Conservation (phyloP, 176 grass and related monocot genomes). For the Oryza nivara region DNA sequence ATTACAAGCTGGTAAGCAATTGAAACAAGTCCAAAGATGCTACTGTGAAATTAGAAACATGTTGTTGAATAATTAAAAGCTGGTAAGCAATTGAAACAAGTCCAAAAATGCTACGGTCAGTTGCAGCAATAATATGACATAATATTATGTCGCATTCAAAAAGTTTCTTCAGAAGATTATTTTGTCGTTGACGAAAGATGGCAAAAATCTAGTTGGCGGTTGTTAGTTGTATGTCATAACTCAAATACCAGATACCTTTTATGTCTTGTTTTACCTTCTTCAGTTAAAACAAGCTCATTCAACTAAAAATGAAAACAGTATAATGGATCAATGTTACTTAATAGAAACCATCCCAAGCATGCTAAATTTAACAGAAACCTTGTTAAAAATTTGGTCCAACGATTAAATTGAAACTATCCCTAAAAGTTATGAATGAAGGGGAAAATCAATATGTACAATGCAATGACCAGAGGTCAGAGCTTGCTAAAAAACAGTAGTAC, state of each 20-base stretch:
- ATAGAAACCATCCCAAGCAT: not conserved
- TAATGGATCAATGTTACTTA: not conserved
- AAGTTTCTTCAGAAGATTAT: constrained; percentile 19
- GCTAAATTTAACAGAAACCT: constrained; percentile 3
- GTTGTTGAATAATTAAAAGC: constrained; percentile 14
- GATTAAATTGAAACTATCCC: not conserved
- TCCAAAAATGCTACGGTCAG: constrained; percentile 27
- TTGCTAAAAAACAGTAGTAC: not conserved
- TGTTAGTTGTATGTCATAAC: not conserved
- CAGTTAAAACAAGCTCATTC: not conserved
- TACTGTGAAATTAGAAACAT: constrained; percentile 27
- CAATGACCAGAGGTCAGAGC: not conserved
- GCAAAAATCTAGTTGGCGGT: not conserved
- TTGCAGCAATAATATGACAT: not conserved
- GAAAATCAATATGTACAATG: not conserved
- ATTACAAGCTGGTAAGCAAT: constrained; percentile 22
- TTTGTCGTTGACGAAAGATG: not conserved
- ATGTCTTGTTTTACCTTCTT: constrained; percentile 23
- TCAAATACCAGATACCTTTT: not conserved
- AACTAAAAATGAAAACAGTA: not conserved
- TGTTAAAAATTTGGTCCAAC: not conserved
- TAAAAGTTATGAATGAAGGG: not conserved
- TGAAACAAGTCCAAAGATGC: not conserved
- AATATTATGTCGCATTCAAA: not conserved
- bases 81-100: not conserved